Evolutionary conservation across 2,329 filamentous ascomycete genomes (phyloP).

Genomic region (Ceratocystis cubensis): DNA sequence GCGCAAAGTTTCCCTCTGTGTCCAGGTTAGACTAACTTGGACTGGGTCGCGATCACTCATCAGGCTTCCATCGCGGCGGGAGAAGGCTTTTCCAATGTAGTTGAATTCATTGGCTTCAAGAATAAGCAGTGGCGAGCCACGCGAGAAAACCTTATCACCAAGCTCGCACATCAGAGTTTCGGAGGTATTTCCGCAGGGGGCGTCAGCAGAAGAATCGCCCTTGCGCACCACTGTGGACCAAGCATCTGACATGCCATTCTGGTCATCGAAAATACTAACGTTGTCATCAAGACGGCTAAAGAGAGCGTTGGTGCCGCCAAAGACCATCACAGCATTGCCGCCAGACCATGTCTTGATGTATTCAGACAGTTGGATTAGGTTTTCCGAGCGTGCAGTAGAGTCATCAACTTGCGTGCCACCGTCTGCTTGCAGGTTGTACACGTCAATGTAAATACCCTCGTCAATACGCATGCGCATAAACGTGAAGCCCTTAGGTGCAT

Average conservation of each 20-base stretch:
- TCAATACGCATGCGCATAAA: conserved; percentile 47
- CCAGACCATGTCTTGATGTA: conserved; percentile 44
- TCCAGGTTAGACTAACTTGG: conserved; percentile 39
- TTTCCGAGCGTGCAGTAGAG: conserved; percentile 42
- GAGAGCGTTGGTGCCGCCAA: conserved; percentile 53
- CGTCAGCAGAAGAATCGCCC: conserved; percentile 35
- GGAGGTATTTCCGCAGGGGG: conserved; percentile 45
- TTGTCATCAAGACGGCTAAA: conserved; percentile 50
- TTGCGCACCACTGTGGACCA: conserved; percentile 45
- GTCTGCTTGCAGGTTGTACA: conserved; percentile 56
- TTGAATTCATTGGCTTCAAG: conserved; percentile 39
- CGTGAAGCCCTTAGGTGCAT: conserved; percentile 59
- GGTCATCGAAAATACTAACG: conserved; percentile 37
- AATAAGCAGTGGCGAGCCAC: conserved; percentile 35
- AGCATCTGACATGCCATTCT: conserved; percentile 43
- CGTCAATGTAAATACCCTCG: conserved; percentile 40
- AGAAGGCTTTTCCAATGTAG: conserved; percentile 45
- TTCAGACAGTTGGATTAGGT: conserved; percentile 45
- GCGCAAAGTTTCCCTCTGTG: conserved; percentile 29
- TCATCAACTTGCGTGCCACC: conserved; percentile 46
- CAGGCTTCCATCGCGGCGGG: conserved; percentile 43
- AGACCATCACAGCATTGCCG: conserved; percentile 51
- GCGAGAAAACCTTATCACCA: conserved; percentile 55
- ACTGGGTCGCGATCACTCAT: conserved; percentile 55
- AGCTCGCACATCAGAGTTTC: conserved; percentile 45